phyloP scores from a whole-genome alignment of 2,329 filamentous ascomycete species.

The Exophiala sp. region DNA sequence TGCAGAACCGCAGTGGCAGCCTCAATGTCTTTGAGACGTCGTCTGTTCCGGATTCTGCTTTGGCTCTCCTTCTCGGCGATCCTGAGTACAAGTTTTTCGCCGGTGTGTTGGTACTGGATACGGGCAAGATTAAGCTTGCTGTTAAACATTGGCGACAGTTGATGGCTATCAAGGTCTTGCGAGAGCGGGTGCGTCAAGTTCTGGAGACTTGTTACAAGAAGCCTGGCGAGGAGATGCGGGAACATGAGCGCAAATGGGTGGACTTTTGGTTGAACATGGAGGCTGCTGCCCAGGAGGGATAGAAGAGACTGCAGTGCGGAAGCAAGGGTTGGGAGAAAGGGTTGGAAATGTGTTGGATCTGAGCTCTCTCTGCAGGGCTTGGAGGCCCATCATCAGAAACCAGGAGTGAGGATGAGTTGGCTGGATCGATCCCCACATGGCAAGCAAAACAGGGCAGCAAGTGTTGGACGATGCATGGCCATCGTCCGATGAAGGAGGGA shows the following conservation, averaged over 20 bases:
- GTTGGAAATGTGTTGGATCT: too few species aligned
- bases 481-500: too few species aligned
- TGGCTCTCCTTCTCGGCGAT: conserved; percentile 81
- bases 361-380: too few species aligned
- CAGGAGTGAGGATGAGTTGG: too few species aligned
- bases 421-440: too few species aligned
- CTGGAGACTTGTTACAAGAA: conserved; percentile 12
- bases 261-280: conserved; percentile 23
- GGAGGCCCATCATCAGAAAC: too few species aligned
- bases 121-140: conserved; percentile 77
- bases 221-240: conserved; percentile 9
- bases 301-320: background rate
- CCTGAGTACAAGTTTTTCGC: conserved; percentile 85
- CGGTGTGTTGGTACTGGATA: conserved; percentile 79
- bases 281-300: background rate
- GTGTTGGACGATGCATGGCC: too few species aligned
- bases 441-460: too few species aligned
- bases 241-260: conserved; percentile 13
- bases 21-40: conserved; percentile 90
- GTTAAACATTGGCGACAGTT: conserved; percentile 84
- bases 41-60: conserved; percentile 70
- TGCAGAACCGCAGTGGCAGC: conserved; percentile 74
- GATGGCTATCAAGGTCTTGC: conserved; percentile 78
- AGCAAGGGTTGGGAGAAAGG: too few species aligned
- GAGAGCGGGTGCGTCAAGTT: conserved; percentile 33